phyloP scores from a whole-genome alignment of 768 basidiomycete genomes.

The Termitomyces sp. region DNA sequence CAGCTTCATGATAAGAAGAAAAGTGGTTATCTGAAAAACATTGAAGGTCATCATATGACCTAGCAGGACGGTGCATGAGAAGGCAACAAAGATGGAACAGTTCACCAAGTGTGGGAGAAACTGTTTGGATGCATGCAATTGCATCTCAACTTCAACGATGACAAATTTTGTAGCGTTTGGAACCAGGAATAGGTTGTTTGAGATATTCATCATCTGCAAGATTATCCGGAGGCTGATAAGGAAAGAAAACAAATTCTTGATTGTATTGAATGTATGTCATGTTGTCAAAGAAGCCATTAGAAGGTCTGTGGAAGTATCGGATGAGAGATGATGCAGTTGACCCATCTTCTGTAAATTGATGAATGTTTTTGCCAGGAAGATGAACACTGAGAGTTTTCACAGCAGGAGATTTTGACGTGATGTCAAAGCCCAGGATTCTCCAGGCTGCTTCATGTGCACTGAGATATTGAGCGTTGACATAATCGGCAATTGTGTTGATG shows the following conservation, averaged over 20 bases:
- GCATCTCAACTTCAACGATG: too few relatives aligned
- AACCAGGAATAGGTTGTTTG: background rate
- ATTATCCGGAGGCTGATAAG: background rate
- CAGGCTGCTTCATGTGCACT: slow-evolving; percentile 4
- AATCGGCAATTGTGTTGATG: background rate
- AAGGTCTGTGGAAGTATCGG: background rate
- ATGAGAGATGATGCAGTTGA: background rate
- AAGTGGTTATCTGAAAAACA: background rate
- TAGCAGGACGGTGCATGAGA: background rate
- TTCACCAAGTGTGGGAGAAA: too few relatives aligned
- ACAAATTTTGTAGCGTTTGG: background rate
- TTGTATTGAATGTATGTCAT: background rate
- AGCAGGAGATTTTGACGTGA: slow-evolving; percentile 3
- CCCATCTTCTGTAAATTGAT: background rate
- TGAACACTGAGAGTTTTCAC: slow-evolving; percentile 4
- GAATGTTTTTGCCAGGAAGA: background rate
- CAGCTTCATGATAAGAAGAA: background rate
- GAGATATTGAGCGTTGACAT: slow-evolving; percentile 5
- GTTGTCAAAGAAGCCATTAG: background rate
- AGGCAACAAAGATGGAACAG: background rate
- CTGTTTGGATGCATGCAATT: too few relatives aligned
- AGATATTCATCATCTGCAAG: background rate
- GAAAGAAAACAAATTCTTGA: too few relatives aligned
- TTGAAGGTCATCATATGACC: background rate
- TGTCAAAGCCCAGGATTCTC: slow-evolving; percentile 8